These are phyloP conservation scores for Phytophthora tentaculata DNA, from an alignment of 352 stramenopile genomes.

Conservation along the genomic window DNA sequence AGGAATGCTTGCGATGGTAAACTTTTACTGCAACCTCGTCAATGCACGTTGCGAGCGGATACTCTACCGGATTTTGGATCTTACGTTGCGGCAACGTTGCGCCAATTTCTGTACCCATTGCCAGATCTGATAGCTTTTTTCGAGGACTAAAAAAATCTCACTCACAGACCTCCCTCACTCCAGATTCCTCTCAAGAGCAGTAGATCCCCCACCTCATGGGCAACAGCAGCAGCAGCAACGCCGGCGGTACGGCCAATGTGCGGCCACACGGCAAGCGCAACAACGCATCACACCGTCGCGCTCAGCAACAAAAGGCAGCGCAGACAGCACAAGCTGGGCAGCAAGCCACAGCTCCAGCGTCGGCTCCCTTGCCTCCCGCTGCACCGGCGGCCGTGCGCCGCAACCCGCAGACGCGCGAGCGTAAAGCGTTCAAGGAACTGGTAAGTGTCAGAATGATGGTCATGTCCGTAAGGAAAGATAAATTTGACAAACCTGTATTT, in stretches of 20 bases:
- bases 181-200: constrained; percentile 13
- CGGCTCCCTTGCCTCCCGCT: constrained; percentile 32
- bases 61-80: constrained; percentile 20
- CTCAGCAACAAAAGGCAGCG: constrained; percentile 47
- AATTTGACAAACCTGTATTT: neutral
- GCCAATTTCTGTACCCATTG: constrained; percentile 25
- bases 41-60: constrained; percentile 8
- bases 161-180: constrained; percentile 22
- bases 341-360: constrained; percentile 19
- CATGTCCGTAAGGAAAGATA: neutral
- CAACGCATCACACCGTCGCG: constrained; percentile 44
- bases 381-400: constrained; percentile 32
- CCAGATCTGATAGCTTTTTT: constrained; percentile 1
- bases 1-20: constrained; percentile 1
- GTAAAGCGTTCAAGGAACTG: constrained; percentile 77
- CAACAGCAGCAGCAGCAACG: constrained; percentile 73
- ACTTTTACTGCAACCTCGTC: neutral
- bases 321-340: constrained; percentile 13
- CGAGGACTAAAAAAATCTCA: constrained; percentile 10
- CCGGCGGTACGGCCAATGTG: constrained; percentile 34
- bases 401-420: constrained; percentile 57
- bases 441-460: constrained; percentile 39
- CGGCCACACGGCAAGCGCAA: constrained; percentile 50
- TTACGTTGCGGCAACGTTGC: constrained; percentile 14
- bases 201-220: constrained; percentile 44